These are phyloP conservation scores for Starmerella etchellsii DNA, from an alignment of 805 yeast species.

Conservation along the genomic window DNA sequence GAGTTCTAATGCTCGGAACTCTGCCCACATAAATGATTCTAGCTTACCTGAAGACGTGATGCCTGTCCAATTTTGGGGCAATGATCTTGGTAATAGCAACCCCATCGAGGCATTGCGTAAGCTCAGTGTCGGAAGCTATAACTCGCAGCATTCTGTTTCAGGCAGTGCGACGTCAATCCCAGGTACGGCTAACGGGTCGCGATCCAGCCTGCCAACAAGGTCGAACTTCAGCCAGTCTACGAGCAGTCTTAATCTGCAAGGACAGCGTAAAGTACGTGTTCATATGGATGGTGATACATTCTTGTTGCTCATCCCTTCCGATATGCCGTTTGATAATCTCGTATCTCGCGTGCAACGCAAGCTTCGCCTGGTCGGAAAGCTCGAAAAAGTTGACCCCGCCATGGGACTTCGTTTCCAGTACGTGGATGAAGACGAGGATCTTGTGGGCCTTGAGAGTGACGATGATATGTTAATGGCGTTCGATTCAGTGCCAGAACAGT, in stretches of 20 bases:
- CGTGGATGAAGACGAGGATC: constrained; percentile 92
- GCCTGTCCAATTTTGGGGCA: not conserved
- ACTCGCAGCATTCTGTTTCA: constrained; percentile 9
- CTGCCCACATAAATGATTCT: no score
- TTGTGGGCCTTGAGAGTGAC: constrained; percentile 66
- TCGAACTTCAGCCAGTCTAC: constrained; percentile 6
- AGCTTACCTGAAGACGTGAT: constrained; percentile 2
- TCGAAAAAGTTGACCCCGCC: constrained; percentile 21
- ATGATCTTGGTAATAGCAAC: not conserved
- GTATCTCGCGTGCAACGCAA: constrained; percentile 46
- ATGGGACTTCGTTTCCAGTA: constrained; percentile 49
- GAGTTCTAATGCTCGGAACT: no score
- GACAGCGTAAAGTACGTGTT: constrained; percentile 27
- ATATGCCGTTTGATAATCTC: constrained; percentile 40
- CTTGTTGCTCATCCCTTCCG: constrained; percentile 48
- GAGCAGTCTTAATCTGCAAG: constrained; percentile 7
- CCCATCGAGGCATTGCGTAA: constrained; percentile 19
- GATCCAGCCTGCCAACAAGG: not conserved
- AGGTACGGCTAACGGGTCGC: not conserved
- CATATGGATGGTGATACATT: constrained; percentile 35
- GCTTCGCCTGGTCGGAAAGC: constrained; percentile 40
- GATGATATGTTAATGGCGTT: constrained; percentile 84
- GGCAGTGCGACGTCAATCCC: not conserved
- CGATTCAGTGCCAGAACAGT: constrained; percentile 26
- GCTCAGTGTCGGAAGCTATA: constrained; percentile 13